Conservation (phyloP, 176 grass and related monocot species). For the Elymus sibiricus region DNA sequence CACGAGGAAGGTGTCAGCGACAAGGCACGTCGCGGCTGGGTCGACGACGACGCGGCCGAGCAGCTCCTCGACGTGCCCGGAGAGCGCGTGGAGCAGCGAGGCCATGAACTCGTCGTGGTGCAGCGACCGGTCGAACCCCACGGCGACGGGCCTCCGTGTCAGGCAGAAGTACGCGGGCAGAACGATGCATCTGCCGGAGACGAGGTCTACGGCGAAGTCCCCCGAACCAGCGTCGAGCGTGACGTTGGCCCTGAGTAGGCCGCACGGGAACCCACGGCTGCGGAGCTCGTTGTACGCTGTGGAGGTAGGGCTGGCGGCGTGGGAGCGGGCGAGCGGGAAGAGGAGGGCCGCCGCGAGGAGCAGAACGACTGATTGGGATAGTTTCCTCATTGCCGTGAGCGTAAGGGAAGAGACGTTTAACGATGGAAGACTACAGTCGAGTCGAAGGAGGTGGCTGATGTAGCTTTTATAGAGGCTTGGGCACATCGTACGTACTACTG, state of each 20-base stretch:
- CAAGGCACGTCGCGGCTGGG: too few relatives aligned
- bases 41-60: too few relatives aligned
- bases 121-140: too few relatives aligned
- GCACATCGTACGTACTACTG: too few relatives aligned
- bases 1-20: too few relatives aligned
- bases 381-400: constrained; percentile 7
- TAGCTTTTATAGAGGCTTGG: too few relatives aligned
- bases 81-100: too few relatives aligned
- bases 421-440: background rate
- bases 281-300: constrained; percentile 50
- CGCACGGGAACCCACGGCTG: constrained; percentile 38
- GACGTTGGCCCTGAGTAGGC: constrained; percentile 47
- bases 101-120: too few relatives aligned
- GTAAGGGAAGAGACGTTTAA: constrained; percentile 6
- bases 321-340: constrained; percentile 28
- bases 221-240: constrained; percentile 41
- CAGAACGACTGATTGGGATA: background rate
- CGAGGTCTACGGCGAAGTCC: constrained; percentile 42
- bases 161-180: constrained; percentile 19
- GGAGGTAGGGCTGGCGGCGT: background rate
- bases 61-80: too few relatives aligned
- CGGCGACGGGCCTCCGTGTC: too few relatives aligned
- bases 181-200: constrained; percentile 39
- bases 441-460: background rate
- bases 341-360: constrained; percentile 21